phyloP scores from a whole-genome alignment of 805 yeast genomes.

The Metschnikowia drakensbergensis region DNA sequence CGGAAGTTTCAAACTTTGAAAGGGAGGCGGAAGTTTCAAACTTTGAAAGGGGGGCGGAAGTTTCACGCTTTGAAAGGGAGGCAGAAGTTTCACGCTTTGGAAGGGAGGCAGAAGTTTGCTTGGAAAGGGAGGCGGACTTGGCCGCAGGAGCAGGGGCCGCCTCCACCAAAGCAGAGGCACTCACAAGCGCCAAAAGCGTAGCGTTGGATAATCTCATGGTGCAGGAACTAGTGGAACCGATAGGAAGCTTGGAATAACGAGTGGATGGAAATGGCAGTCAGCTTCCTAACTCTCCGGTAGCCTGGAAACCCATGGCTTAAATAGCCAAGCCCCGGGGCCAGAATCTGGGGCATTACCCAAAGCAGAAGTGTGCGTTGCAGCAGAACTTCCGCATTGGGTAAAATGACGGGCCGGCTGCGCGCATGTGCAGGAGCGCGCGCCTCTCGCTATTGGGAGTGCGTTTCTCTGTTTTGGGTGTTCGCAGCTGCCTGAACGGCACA shows the following conservation, averaged over 20 bases:
- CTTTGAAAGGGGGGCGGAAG: too few species aligned
- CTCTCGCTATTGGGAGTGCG: not conserved
- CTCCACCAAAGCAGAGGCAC: constrained; percentile 23
- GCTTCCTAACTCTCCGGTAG: too few species aligned
- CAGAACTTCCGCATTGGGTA: constrained; percentile 4
- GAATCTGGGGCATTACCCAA: constrained; percentile 1
- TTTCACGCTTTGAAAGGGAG: too few species aligned
- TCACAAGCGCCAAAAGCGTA: constrained; percentile 28
- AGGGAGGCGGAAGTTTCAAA: too few species aligned
- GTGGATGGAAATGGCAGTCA: too few species aligned
- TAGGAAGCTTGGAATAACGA: too few species aligned
- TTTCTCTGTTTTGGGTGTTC: not conserved
- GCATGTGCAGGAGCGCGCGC: not conserved
- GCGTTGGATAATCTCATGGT: constrained; percentile 33
- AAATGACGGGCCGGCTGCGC: constrained; percentile 1
- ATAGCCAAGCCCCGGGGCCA: not conserved
- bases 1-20: not conserved
- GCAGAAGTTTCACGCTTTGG: too few species aligned
- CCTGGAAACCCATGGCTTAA: not conserved
- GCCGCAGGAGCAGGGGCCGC: constrained; percentile 33
- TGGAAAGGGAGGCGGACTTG: not conserved
- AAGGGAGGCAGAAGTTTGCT: not conserved
- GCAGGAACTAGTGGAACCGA: not conserved
- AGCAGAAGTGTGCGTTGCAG: not conserved
- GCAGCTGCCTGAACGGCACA: not conserved